Evolutionary conservation across 805 yeast species (phyloP), one percentile per base, ranked within the genome.

Genomic region (Pichia deserticola): DNA sequence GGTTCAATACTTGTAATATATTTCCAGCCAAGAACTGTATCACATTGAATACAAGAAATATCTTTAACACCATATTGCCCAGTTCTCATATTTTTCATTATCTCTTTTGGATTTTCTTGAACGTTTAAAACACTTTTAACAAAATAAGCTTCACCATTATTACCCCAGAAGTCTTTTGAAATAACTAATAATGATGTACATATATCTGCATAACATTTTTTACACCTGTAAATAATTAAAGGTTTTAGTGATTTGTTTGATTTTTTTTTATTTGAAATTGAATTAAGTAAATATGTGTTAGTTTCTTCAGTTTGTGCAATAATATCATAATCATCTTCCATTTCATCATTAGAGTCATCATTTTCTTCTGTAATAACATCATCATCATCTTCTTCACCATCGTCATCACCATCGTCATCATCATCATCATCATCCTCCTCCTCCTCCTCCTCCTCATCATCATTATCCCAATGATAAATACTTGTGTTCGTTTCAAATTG

Each of bases 151-250:
- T 63, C 61, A 12, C 71, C 71, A 13, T 64, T 54, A 41, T 59
- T 58, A 2, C 69, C 70, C 47, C 60, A 57, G 47, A 67, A 67
- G 47, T 66, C 64, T 42, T 58, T 65, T 5, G 68, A 63, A n/a
- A 66, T 58, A 12, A 66, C 52, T 20, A 63, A 51, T 3, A 63
- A 54, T 13, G 54, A 53, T 27, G 56, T 52, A 45, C 66, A 65
- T 29, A 67, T 65, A 53, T 67, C 70, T 25, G 60, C 63, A 52
- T 66, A 68, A 43, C 71, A 67, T 15, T 58, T 49, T 40, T 59
- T 57, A 48, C 71, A 67, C 29, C 69, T 51, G 38, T 63, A 56
- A n/a, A 64, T 51, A 13, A 51, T 53, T 20, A 11, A 20, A 30
- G 34, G 1, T 45, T 39, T 12, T 25, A 51, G 32, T 36, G 38